Percentiles rank a stretch among this genome's conserved stretches.
Conservation (phyloP, 1,284 basidiomycete genomes). For the Apiotrichum domesticum region DNA sequence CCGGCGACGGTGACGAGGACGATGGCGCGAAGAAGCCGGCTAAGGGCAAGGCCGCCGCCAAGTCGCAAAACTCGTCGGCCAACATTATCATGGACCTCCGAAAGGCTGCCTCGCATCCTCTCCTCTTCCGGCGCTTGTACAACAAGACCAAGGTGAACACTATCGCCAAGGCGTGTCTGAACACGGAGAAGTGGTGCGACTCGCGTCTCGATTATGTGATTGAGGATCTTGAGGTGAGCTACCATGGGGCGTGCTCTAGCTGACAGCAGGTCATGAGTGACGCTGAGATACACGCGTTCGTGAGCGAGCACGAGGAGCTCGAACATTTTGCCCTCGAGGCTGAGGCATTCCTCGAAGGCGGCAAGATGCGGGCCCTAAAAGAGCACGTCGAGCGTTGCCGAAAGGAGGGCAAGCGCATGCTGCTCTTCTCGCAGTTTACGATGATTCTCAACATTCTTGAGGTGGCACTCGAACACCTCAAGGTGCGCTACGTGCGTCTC, state of each 20-base stretch:
- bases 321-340: slow-evolving; percentile 69
- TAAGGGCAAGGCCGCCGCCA: slow-evolving; percentile 54
- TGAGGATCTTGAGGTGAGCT: slow-evolving; percentile 67
- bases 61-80: slow-evolving; percentile 46
- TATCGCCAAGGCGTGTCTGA: slow-evolving; percentile 76
- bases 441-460: slow-evolving; percentile 91
- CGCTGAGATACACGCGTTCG: slow-evolving; percentile 78
- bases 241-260: slow-evolving; percentile 6
- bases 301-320: slow-evolving; percentile 67
- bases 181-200: slow-evolving; percentile 78
- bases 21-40: slow-evolving; percentile 45
- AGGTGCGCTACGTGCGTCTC: slow-evolving; percentile 77
- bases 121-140: slow-evolving; percentile 84
- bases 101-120: slow-evolving; percentile 92
- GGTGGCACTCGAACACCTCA: slow-evolving; percentile 69
- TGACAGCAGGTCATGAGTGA: slow-evolving; percentile 76
- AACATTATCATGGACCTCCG: slow-evolving; percentile 94
- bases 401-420: slow-evolving; percentile 67
- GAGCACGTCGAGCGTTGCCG: slow-evolving; percentile 65
- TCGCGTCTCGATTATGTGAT: slow-evolving; percentile 73
- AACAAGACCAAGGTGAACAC: slow-evolving; percentile 67
- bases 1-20: slow-evolving; percentile 29
- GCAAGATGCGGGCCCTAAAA: slow-evolving; percentile 75
- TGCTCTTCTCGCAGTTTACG: slow-evolving; percentile 96
- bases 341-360: slow-evolving; percentile 76